A percentile compares a stretch with the other conserved stretches of the same genome.
phyloP scores from a whole-genome alignment of 2,329 filamentous ascomycete species.

The Coniochaeta prunicola region DNA sequence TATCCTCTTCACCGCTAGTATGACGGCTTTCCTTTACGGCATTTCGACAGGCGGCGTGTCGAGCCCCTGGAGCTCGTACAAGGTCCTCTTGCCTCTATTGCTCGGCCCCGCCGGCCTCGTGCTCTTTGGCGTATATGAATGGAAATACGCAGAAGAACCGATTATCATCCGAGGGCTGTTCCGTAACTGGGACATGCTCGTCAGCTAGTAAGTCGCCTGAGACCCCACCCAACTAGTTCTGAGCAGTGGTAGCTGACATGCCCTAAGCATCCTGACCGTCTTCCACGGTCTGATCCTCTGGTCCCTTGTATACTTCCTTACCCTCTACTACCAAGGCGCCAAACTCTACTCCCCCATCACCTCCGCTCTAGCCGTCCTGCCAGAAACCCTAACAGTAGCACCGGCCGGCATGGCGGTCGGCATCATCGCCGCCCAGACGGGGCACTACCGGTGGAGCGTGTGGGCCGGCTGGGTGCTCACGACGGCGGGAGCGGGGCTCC shows the following conservation, averaged over 20 bases:
- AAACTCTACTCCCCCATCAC: conserved; percentile 46
- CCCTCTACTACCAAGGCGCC: conserved; percentile 41
- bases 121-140: conserved; percentile 48
- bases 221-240: background rate
- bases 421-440: conserved; percentile 44
- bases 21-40: conserved; percentile 53
- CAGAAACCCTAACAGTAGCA: conserved; percentile 55
- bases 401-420: conserved; percentile 52
- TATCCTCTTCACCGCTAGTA: conserved; percentile 50
- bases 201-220: conserved; percentile 11
- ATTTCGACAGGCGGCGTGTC: conserved; percentile 60
- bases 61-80: conserved; percentile 57
- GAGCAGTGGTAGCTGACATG: background rate
- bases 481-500: conserved; percentile 49
- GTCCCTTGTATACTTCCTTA: conserved; percentile 41
- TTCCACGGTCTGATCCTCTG: conserved; percentile 51
- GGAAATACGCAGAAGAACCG: conserved; percentile 39
- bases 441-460: conserved; percentile 52
- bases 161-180: conserved; percentile 37
- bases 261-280: conserved; percentile 33
- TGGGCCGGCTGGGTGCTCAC: conserved; percentile 55
- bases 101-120: conserved; percentile 44
- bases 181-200: conserved; percentile 38
- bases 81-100: conserved; percentile 53
- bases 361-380: conserved; percentile 49